Percentiles rank a stretch among this genome's conserved stretches.
Conservation (phyloP, 108 stramenopile species). For the Nitzschia putrida region DNA sequence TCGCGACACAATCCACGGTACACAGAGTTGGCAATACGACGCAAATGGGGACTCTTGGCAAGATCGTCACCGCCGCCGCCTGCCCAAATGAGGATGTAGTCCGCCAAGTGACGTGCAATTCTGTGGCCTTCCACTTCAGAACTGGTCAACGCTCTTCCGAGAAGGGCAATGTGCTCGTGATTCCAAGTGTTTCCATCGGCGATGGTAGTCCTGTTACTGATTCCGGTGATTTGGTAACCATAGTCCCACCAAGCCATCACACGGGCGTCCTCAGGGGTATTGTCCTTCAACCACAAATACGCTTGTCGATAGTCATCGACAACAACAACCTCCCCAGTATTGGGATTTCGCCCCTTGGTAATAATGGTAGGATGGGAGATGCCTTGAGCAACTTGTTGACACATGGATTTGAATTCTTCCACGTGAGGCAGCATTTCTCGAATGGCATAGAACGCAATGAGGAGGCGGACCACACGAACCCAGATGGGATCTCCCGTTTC, state of each 20-base stretch:
- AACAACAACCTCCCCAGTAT: constrained; percentile 61
- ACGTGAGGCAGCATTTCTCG: constrained; percentile 35
- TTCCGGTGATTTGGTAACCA: constrained; percentile 93
- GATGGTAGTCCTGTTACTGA: constrained; percentile 96
- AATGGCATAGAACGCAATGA: constrained; percentile 28
- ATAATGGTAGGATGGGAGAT: constrained; percentile 92
- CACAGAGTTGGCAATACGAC: constrained; percentile 95
- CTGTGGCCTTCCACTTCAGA: constrained; percentile 92
- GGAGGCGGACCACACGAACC: constrained; percentile 42
- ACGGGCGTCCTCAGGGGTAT: constrained; percentile 95
- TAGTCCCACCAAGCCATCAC: constrained; percentile 99
- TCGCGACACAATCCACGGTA: constrained; percentile 92
- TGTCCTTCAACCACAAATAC: constrained; percentile 95
- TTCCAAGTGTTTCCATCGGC: constrained; percentile 99
- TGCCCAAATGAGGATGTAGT: constrained; percentile 95
- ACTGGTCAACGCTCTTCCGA: constrained; percentile 89
- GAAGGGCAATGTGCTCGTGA: constrained; percentile 98
- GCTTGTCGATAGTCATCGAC: constrained; percentile 99
- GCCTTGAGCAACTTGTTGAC: constrained; percentile 53
- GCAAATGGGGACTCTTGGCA: constrained; percentile 95
- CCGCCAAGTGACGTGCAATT: constrained; percentile 93
- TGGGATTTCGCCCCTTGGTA: constrained; percentile 67
- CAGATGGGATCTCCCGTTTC: constrained; percentile 33
- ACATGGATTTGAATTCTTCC: constrained; percentile 45
- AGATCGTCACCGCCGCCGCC: constrained; percentile 98